These are phyloP conservation scores for Diplocarpon mali DNA, from an alignment of 2,329 filamentous ascomycete genomes.

Conservation along the genomic window DNA sequence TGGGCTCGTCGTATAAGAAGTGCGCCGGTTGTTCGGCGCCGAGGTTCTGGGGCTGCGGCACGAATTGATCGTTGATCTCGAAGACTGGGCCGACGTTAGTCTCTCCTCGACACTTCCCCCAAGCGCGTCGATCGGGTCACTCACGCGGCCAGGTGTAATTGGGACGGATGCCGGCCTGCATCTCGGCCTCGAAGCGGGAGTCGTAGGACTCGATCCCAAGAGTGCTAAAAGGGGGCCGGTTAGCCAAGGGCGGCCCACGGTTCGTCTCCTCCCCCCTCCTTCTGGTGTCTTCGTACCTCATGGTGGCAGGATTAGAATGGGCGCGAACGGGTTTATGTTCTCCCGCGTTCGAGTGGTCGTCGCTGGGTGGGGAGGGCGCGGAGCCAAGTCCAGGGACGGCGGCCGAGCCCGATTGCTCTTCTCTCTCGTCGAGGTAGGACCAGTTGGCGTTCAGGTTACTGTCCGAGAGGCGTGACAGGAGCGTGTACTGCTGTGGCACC, in stretches of 20 bases:
- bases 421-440: constrained; percentile 19
- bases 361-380: constrained; percentile 14
- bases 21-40: constrained; percentile 20
- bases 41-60: constrained; percentile 21
- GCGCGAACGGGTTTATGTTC: constrained; percentile 17
- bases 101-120: no score
- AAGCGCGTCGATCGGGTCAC: constrained; percentile 5
- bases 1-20: constrained; percentile 22
- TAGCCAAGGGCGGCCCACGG: neutral
- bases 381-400: constrained; percentile 22
- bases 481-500: constrained; percentile 19
- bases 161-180: constrained; percentile 17
- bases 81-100: constrained; percentile 21
- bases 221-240: constrained; percentile 17
- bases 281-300: constrained; percentile 24
- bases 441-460: constrained; percentile 23
- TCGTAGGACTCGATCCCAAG: constrained; percentile 27
- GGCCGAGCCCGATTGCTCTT: constrained; percentile 17
- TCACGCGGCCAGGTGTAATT: constrained; percentile 27
- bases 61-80: constrained; percentile 24
- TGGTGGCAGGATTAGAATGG: constrained; percentile 21
- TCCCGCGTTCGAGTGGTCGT: constrained; percentile 7
- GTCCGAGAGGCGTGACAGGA: constrained; percentile 23
- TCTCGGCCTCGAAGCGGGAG: constrained; percentile 21
- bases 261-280: no score